Evolutionary conservation across 257 asterid species (phyloP), one percentile per base, ranked within the genome.

Genomic region (Mitragyna speciosa): DNA sequence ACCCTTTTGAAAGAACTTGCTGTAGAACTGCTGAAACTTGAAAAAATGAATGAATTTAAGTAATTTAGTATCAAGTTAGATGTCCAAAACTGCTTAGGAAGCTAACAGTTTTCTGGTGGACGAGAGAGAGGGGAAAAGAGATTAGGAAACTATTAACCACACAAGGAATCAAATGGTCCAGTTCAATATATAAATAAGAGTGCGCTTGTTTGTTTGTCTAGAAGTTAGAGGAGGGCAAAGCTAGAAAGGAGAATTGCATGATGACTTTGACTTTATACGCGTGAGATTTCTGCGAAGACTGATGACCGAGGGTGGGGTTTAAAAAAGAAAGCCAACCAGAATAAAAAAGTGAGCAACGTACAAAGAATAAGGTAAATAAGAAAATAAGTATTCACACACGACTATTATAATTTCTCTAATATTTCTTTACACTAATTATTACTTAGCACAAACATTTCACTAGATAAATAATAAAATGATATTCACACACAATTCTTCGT

Each of bases 241-340:
- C 0, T 16, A 14, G 43, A 11, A 30, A 2, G 17, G 72, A 12
- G 64, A 19, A 0, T 20, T 20, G 64, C 31, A 22, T 33, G 76
- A 68, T 47, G 85, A 74, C 83, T 81, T 79, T 75, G 87, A 84
- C 85, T 78, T 78, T 24, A 1, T 12, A 28, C 83, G 81, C 76
- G 79, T 70, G 6, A 59, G 72, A n/a, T 65, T 14, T 30, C 73
- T 45, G 36, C 0, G 52, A 12, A 70, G 82, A 83, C 80, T 26
- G 76, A 66, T 43, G 22, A 72, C 69, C 51, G n/a, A 17, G 51
- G 73, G 7, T 31, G 47, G 49, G 49, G 49, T 45, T 9, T 45
- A 8, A 45, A 45, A 45, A 45, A 6, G 49, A 45, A 45, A 45
- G 49, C 8, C 11, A 45, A 8, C 49, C 49, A 45, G 11, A 45